Evolutionary conservation across 441 rosid species (phyloP), one percentile per base, ranked within the genome.

Genomic region (Pelargonium fulgidum): DNA sequence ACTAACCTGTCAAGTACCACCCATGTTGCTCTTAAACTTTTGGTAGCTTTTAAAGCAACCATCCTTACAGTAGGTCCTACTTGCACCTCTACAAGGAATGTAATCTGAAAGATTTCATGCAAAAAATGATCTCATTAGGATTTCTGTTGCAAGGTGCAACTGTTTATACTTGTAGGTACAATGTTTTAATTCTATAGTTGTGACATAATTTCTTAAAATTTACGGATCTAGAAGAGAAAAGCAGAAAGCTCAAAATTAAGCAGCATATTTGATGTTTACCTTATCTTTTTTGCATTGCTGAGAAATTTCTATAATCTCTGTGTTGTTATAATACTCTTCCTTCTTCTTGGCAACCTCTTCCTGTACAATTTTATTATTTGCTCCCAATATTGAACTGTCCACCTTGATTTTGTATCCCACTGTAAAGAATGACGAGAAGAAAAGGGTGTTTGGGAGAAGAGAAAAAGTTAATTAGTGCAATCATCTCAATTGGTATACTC

Each of bases 401-500:
- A 82, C 70, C 71, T 77, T 86, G 61, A 74, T 70, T 66, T 71
- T 82, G 80, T 72, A 82, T 58, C 89, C 93, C 93, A 76, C 93
- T 85, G 75, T 1, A 39, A 39, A 39, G 42, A 39, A 39, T 1
- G 42, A 39, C 42, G 42, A 39, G 42, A 39, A 69, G 39, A 6
- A 3, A 36, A 12, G 63, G 42, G 42, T 39, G 42, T 39, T 39
- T 39, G 42, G 42, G 42, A 7, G 42, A 48, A n/a, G 19, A 24
- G 9, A 56, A 16, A 24, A 36, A 16, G 10, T 39, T 4, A 3
- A 63, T 61, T 7, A 29, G 48, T 44, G 7, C 5, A 1, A 22
- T 19, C 39, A 59, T 59, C 64, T 62, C 33, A 26, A 33, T n/a
- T 26, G 42, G 10, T 39, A 39, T 39, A 39, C 42, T 39, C 39